A percentile compares a stretch with the other conserved stretches of the same genome.
phyloP scores from a whole-genome alignment of 768 basidiomycete species.

The Agrocybe chaxingu region DNA sequence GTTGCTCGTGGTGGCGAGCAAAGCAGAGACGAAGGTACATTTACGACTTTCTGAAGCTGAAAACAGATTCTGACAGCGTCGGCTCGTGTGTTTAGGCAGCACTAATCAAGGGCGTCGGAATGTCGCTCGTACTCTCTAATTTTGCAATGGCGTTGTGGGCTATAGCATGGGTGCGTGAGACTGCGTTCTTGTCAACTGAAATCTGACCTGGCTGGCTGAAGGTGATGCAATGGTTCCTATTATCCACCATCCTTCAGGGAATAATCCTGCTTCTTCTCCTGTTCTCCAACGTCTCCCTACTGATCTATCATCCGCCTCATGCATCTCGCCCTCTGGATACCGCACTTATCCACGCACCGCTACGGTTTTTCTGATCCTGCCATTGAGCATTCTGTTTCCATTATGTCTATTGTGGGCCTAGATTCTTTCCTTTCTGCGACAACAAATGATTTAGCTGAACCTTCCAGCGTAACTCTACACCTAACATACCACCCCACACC shows the following conservation, averaged over 20 bases:
- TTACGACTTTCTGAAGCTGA: not conserved
- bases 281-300: conserved; percentile 76
- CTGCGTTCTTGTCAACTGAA: not conserved
- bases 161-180: conserved; percentile 61
- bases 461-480: conserved; percentile 62
- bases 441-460: not conserved
- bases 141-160: conserved; percentile 82
- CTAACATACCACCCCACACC: conserved; percentile 49
- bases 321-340: conserved; percentile 67
- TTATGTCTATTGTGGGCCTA: conserved; percentile 52
- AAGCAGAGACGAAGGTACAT: conserved; percentile 76
- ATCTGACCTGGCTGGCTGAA: conserved; percentile 19
- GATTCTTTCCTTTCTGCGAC: not conserved
- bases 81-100: conserved; percentile 40
- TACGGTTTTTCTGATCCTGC: conserved; percentile 63
- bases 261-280: conserved; percentile 66
- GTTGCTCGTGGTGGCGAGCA: conserved; percentile 66
- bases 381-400: conserved; percentile 56
- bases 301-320: conserved; percentile 68
- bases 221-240: conserved; percentile 75
- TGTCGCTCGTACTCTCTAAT: conserved; percentile 73
- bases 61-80: not conserved
- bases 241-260: conserved; percentile 71
- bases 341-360: conserved; percentile 83
- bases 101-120: conserved; percentile 75